Evolutionary conservation across 176 grass and related monocot species (phyloP), one percentile per base, ranked within the genome.

Genomic region (Puccinellia tenuiflora): DNA sequence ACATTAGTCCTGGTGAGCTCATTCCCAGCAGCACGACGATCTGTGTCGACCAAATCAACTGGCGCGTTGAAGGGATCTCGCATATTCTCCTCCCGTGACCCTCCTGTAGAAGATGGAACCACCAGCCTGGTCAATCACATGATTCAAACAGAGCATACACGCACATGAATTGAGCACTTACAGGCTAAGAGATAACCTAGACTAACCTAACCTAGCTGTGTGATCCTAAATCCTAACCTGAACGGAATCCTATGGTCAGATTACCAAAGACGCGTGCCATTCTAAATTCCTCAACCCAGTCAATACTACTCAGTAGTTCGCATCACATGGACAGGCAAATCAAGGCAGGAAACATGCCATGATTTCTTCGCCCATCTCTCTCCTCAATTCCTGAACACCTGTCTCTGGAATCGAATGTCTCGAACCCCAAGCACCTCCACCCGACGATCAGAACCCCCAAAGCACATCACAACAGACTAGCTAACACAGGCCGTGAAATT

Each of bases 1-100:
- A 21, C 9, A 47, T 60, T 68, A 47, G 82, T 78, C 47, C 50
- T 68, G 38, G 79, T 61, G 51, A 82, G 40, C 66, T 92, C 83
- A 72, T 61, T 89, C 20, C 85, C 75, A 15, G 86, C 35, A 63
- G 86, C 35, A 63, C 48, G 84, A 51, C 31, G 56, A 72, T 85
- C 90, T 2, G 77, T 15, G 39, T 61, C 88, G 37, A 80, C 53
- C 14, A 75, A 78, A 84, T 88, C 81, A 68, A 86, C 65, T 21
- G 79, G 93, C 1, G 73, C 31, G 76, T 91, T 46, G 48, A 92
- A 91, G 50, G 93, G 90, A 82, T 96, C 90, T 37, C 86, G 55
- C 93, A 96, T 96, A 26, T 84, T 81, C 48, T 82, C 33, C 63
- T 77, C 84, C 18, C 68, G 29, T 51, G 55, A 82, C 50, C 24